Base-by-base conservation (phyloP, 78 protist species). In the Dictyostelium intermedium region DNA sequence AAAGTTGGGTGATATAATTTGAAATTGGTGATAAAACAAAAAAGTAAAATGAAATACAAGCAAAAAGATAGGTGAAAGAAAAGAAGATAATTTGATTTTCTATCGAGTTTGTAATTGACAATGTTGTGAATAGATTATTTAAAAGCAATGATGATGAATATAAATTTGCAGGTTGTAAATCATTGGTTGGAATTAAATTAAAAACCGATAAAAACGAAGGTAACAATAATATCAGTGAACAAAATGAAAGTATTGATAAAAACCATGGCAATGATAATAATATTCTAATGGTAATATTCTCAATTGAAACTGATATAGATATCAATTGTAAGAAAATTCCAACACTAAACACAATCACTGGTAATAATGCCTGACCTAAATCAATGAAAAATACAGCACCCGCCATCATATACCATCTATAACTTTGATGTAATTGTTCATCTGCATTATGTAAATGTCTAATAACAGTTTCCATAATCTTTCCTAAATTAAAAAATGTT, bases 371-470 rank as follows among this genome's bases (percentile, higher is more conserved):
- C n/a, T 89, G 94, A 37, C 94, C 94, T 2, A 80, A 35, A 89
- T 89, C 94, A 13, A 89, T 89, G 82, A 89, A 89, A 66, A 66
- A 89, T 0, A 89, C 94, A 1, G 94, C 85, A 50, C 94, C 94
- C 5, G 87, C 94, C 94, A 89, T 80, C 86, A 89, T 80, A 80
- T 89, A 89, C 94, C 94, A 89, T 63, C 78, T 45, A 69, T 53
- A 89, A 80, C 83, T 69, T 47, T 89, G 94, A 80, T 89, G 94
- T 56, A 89, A 60, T 69, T 89, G 94, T 80, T 89, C 94, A 80
- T 89, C 94, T 27, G 94, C 94, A 89, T 89, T 89, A 47, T 89
- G 85, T 80, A 89, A 47, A 80, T 89, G 94, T 50, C 87, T 60
- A 18, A 89, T 30, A 43, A 83, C 60, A 23, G 94, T 89, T 50